Base-by-base conservation (phyloP, 192 early-diverging fungal genomes). In the Obelidium mucronatum region DNA sequence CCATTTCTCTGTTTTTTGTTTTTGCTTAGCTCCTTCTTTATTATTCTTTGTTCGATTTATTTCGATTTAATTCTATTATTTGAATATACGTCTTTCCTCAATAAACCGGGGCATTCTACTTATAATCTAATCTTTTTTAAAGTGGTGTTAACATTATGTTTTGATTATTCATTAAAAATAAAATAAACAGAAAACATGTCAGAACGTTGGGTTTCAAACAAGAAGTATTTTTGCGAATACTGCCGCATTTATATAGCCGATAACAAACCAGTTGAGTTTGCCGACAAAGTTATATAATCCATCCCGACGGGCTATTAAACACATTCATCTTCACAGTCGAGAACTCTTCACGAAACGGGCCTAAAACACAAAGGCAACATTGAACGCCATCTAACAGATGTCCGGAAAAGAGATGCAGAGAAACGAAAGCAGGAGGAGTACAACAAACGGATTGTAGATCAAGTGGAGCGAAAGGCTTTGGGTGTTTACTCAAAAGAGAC, bases 321-420 rank as follows among this genome's bases (percentile, higher is more conserved):
- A 6, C 44, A 48, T 28, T 37, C 26, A 42, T 33, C 5, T 17
- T 39, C 75, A n/a, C 82, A 90, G 89, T 88, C 86, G 36, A 86
- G 90, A 15, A 66, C 68, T 40, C 87, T 90, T 53, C 94, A 96
- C 71, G 94, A 96, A 61, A 83, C 70, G 24, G 94, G 93, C 17
- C 83, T 81, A 42, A 91, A 92, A 48, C 94, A 96, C 84, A 94
- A 93, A 78, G 91, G 93, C n/a, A 92, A 91, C 77, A 90, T 93
- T 1, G 91, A 92, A 73, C 83, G 84, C 39, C 94, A 92, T 73
- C 64, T 96, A 48, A 88, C 91, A 28, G 84, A 91, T 55, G 85
- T 92, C 34, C 84, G 89, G 53, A 90, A 89, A 66, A 73, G 77
- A 4, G 85, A 87, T 30, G 86, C 86, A 24, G 86, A 87, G 35